These are phyloP conservation scores for Salix brachista DNA, from an alignment of 345 rosid species.

Conservation along the genomic window DNA sequence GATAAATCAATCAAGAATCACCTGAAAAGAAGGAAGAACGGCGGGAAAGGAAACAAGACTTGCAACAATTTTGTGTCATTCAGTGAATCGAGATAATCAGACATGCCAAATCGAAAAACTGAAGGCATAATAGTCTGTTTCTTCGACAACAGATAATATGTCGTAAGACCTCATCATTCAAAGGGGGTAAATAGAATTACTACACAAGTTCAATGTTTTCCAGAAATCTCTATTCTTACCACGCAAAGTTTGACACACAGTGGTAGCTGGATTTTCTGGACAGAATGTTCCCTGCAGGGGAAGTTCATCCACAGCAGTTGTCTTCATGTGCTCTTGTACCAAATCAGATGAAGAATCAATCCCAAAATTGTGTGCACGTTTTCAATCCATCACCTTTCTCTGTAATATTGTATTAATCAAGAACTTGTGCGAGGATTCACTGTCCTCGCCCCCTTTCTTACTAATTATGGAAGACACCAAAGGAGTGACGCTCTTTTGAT, in stretches of 20 bases:
- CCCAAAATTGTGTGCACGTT: slow-evolving; percentile 27
- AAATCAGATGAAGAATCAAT: slow-evolving; percentile 17
- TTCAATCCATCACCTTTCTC: slow-evolving; percentile 34
- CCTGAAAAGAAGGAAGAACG: slow-evolving; percentile 83
- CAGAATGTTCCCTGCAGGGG: slow-evolving; percentile 41
- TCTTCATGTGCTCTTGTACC: slow-evolving; percentile 17
- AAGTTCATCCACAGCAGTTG: slow-evolving; percentile 26
- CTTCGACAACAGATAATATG: slow-evolving; percentile 33
- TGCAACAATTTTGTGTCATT: slow-evolving; percentile 55
- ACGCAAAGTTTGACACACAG: slow-evolving; percentile 59
- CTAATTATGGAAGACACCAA: slow-evolving; percentile 27
- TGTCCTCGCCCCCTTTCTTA: slow-evolving; percentile 22
- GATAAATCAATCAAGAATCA: slow-evolving; percentile 22
- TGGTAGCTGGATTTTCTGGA: slow-evolving; percentile 74
- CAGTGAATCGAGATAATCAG: slow-evolving; percentile 56
- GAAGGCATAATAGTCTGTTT: slow-evolving; percentile 69
- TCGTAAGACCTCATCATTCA: slow-evolving; percentile 64
- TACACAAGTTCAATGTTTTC: slow-evolving; percentile 55
- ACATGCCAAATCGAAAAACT: slow-evolving; percentile 66
- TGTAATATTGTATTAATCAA: slow-evolving; percentile 43
- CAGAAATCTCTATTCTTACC: slow-evolving; percentile 46
- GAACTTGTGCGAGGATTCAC: slow-evolving; percentile 39
- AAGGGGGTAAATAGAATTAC: slow-evolving; percentile 57
- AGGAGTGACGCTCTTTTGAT: slow-evolving; percentile 35
- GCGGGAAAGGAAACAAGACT: slow-evolving; percentile 86